phyloP scores from a whole-genome alignment of 371 early-diverging fungal genomes.

The Rhizopus stolonifer region DNA sequence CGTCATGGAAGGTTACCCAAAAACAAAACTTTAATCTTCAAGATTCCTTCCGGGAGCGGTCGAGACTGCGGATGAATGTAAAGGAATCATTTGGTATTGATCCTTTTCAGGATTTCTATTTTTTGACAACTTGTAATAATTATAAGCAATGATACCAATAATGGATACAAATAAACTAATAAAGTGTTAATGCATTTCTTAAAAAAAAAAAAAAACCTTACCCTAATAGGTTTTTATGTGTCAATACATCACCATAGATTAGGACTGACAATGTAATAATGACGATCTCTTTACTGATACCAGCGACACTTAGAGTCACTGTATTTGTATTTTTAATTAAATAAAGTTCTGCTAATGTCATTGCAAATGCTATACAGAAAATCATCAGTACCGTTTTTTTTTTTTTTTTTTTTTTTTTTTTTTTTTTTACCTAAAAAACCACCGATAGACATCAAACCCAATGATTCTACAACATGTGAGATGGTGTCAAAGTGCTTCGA shows the following conservation, averaged over 20 bases:
- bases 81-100: conserved; percentile 28
- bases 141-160: conserved; percentile 57
- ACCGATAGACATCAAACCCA: conserved; percentile 63
- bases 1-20: background rate
- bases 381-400: no score
- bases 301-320: conserved; percentile 85
- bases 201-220: conserved; percentile 13
- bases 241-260: conserved; percentile 56
- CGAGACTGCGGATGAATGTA: conserved; percentile 9
- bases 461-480: conserved; percentile 37
- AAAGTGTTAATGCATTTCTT: background rate
- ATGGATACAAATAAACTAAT: conserved; percentile 57
- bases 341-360: conserved; percentile 81
- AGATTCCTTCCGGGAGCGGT: conserved; percentile 12
- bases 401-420: background rate
- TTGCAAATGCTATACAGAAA: conserved; percentile 79
- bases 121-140: conserved; percentile 55
- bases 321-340: conserved; percentile 81
- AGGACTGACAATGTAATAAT: conserved; percentile 50
- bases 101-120: conserved; percentile 20
- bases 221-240: conserved; percentile 50
- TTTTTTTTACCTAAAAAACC: conserved; percentile 59
- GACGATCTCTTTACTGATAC: conserved; percentile 76
- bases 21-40: conserved; percentile 11
- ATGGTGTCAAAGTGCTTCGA: conserved; percentile 47